Base-by-base conservation (phyloP, 495 filamentous ascomycete species). In the Lophiotrema nucula region DNA sequence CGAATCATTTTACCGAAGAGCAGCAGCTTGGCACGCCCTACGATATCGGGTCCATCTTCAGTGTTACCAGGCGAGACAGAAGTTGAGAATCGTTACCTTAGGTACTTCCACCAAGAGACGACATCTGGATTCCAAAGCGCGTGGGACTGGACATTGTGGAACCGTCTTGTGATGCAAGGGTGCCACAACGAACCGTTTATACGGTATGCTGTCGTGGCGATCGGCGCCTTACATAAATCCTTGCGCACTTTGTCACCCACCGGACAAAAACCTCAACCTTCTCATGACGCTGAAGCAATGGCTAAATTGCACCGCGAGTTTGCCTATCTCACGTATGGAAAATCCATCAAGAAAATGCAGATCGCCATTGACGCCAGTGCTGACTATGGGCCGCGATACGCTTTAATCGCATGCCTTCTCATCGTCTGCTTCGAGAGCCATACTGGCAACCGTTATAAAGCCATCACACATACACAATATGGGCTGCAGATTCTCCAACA, bases 391-490 rank as follows among this genome's bases (percentile, higher is more conserved):
- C 52, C 41, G 39, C 38, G 52, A 23, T 18, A 33, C 25, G 52
- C 52, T n/a, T 25, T 55, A 6, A 18, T 55, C n/a, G 52, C 52
- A 15, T 55, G 52, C 48, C 24, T 51, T 10, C 48, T 51, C 2
- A 38, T 51, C 11, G 33, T 51, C 12, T 39, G 15, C 27, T 55
- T 55, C 18, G 52, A 55, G 21, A 45, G 52, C 18, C 52, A 55
- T 44, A 55, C n/a, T 19, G 52, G 52, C 4, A 55, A 55, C 25
- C 52, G 52, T 12, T 55, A 55, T 24, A 55, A 54, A 37, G 52
- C 52, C 8, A 8, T 45, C 10, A 19, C 26, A 2, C 39, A 55
- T 24, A 41, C 52, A 18, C 8, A 37, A 55, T 27, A 55, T 23
- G 52, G 52, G 2, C 26, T 55, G 16, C 23, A 46, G 15, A 46